phyloP scores from a whole-genome alignment of 2,329 filamentous ascomycete species.

The Diaporthe velutina region DNA sequence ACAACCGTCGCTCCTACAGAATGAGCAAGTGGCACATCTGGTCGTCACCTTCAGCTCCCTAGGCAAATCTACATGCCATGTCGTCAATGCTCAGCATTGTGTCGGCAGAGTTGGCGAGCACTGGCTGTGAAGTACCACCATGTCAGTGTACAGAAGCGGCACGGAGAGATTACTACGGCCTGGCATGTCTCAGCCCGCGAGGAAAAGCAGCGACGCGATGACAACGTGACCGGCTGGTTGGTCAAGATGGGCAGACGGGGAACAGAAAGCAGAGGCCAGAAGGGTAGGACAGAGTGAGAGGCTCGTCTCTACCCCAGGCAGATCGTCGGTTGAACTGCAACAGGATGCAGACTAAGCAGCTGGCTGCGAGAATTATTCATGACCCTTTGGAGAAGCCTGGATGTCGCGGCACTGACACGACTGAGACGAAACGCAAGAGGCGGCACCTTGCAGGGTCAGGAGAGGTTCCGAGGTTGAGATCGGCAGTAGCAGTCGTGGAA shows the following conservation, averaged over 20 bases:
- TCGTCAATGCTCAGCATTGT: neutral
- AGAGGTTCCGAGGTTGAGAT: constrained; percentile 28
- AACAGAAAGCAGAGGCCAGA: no score
- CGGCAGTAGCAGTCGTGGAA: neutral
- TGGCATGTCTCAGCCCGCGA: constrained; percentile 7
- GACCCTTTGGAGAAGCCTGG: neutral
- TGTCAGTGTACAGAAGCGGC: neutral
- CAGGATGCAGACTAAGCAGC: neutral
- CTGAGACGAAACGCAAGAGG: constrained; percentile 16
- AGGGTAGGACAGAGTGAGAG: neutral
- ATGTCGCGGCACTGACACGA: constrained; percentile 14
- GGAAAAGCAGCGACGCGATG: neutral
- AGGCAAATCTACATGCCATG: neutral
- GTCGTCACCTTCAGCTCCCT: neutral
- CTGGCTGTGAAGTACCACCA: neutral
- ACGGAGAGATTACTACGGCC: neutral
- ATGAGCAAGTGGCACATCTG: neutral
- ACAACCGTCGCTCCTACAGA: neutral
- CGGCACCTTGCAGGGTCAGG: constrained; percentile 24
- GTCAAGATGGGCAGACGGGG: neutral
- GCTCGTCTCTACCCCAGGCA: neutral
- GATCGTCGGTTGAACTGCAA: neutral
- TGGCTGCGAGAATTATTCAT: neutral
- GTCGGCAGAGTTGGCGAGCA: neutral
- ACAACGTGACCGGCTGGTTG: neutral